These are phyloP conservation scores for Curvularia hawaiiensis DNA, from an alignment of 2,329 filamentous ascomycete species.

Conservation along the genomic window DNA sequence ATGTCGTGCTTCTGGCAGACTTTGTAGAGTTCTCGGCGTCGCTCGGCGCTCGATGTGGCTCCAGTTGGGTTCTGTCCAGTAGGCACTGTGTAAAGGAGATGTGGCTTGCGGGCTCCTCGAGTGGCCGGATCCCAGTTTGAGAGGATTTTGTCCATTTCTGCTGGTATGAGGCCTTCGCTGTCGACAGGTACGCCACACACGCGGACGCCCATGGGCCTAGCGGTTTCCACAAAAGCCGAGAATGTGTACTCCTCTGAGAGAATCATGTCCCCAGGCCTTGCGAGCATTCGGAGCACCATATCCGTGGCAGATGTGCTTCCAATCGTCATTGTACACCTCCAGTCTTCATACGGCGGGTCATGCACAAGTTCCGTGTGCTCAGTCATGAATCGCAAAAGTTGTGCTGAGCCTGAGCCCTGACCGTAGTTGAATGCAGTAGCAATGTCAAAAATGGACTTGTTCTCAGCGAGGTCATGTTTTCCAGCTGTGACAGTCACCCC, in stretches of 20 bases:
- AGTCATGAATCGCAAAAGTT: slow-evolving; percentile 86
- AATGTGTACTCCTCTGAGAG: slow-evolving; percentile 94
- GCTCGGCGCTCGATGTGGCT: slow-evolving; percentile 72
- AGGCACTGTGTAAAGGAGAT: slow-evolving; percentile 72
- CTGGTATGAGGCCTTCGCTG: slow-evolving; percentile 66
- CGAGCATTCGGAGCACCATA: slow-evolving; percentile 81
- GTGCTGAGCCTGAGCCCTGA: slow-evolving; percentile 82
- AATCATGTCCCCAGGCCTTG: slow-evolving; percentile 74
- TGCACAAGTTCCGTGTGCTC: slow-evolving; percentile 95
- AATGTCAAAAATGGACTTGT: slow-evolving; percentile 71
- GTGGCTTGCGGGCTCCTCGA: slow-evolving; percentile 65
- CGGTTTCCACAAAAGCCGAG: slow-evolving; percentile 73
- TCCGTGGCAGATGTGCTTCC: slow-evolving; percentile 89
- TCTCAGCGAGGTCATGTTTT: slow-evolving; percentile 80
- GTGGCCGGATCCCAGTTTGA: slow-evolving; percentile 66
- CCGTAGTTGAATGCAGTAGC: slow-evolving; percentile 92
- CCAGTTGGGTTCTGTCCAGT: slow-evolving; percentile 93
- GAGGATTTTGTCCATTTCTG: slow-evolving; percentile 66
- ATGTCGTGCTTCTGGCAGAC: slow-evolving; percentile 84
- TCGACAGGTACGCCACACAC: slow-evolving; percentile 69
- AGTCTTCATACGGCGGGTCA: slow-evolving; percentile 86
- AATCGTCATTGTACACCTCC: slow-evolving; percentile 81
- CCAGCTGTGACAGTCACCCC: slow-evolving; percentile 70
- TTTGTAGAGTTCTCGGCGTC: slow-evolving; percentile 74
- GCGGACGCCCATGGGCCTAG: slow-evolving; percentile 65